Evolutionary conservation across 2,329 filamentous ascomycete genomes (phyloP).

Genomic region (Neurospora sp.): DNA sequence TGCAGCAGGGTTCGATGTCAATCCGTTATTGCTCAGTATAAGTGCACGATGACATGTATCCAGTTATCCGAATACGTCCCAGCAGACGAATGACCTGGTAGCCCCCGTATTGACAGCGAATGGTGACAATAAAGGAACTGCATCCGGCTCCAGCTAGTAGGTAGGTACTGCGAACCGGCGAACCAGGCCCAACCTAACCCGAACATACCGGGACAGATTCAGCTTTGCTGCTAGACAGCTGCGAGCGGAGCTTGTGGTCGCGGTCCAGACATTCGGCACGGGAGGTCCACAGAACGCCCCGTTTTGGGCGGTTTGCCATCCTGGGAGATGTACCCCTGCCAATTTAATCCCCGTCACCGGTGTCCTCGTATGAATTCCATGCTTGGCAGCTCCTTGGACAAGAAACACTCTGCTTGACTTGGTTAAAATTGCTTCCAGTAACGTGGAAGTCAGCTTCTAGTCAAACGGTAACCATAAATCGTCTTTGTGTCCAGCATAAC

Average conservation of each 20-base stretch:
- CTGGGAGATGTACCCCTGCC: conserved; percentile 6
- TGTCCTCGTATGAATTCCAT: conserved; percentile 10
- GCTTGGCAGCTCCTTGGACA: conserved; percentile 11
- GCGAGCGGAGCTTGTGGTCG: neutral
- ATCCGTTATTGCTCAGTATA: neutral
- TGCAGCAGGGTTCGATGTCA: conserved; percentile 15
- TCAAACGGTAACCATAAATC: neutral
- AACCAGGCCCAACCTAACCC: neutral
- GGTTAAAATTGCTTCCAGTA: conserved; percentile 9
- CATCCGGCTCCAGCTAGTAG: neutral
- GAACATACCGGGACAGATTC: neutral
- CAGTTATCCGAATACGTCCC: neutral
- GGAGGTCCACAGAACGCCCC: neutral
- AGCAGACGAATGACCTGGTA: neutral
- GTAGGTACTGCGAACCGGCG: neutral
- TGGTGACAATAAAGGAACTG: neutral
- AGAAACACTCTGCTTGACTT: conserved; percentile 11
- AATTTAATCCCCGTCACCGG: conserved; percentile 11
- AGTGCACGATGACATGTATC: neutral
- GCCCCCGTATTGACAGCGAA: neutral
- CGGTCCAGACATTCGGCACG: neutral
- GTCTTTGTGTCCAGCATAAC: neutral
- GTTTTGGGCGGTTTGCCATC: neutral
- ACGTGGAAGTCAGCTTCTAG: conserved; percentile 6
- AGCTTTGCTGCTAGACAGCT: neutral